phyloP scores from a whole-genome alignment of 2,329 filamentous ascomycete species.

The Fonsecaea monophora region DNA sequence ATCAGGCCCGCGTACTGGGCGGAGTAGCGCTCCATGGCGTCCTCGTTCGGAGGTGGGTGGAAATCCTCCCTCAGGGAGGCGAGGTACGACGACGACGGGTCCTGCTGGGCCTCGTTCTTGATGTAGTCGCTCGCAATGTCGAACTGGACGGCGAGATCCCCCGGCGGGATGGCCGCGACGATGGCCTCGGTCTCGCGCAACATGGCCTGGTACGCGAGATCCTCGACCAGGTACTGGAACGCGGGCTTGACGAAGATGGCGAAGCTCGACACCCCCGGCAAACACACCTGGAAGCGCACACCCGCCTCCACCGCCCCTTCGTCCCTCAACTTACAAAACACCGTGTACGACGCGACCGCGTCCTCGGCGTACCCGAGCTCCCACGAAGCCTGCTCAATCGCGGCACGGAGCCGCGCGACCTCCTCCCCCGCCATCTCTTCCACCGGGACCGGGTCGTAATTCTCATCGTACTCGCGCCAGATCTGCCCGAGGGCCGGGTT shows the following conservation, averaged over 20 bases:
- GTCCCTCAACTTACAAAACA: constrained; percentile 40
- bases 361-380: constrained; percentile 41
- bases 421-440: constrained; percentile 14
- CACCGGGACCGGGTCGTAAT: constrained; percentile 16
- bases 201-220: constrained; percentile 19
- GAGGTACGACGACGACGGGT: constrained; percentile 10
- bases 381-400: constrained; percentile 12
- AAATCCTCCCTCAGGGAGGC: constrained; percentile 14
- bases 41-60: constrained; percentile 3
- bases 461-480: constrained; percentile 21
- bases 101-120: constrained; percentile 17
- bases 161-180: constrained; percentile 6
- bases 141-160: constrained; percentile 18
- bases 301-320: constrained; percentile 38
- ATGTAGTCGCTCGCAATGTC: constrained; percentile 26
- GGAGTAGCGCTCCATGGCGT: constrained; percentile 23
- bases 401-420: neutral
- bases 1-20: constrained; percentile 17
- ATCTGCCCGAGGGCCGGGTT: constrained; percentile 18
- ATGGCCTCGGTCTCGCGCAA: constrained; percentile 9
- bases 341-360: constrained; percentile 42
- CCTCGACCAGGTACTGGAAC: constrained; percentile 18
- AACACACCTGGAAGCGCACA: constrained; percentile 46
- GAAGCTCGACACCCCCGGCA: constrained; percentile 38
- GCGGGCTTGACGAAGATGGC: constrained; percentile 21